phyloP scores from a whole-genome alignment of 2,329 filamentous ascomycete genomes.

The Fusarium pininemorale region DNA sequence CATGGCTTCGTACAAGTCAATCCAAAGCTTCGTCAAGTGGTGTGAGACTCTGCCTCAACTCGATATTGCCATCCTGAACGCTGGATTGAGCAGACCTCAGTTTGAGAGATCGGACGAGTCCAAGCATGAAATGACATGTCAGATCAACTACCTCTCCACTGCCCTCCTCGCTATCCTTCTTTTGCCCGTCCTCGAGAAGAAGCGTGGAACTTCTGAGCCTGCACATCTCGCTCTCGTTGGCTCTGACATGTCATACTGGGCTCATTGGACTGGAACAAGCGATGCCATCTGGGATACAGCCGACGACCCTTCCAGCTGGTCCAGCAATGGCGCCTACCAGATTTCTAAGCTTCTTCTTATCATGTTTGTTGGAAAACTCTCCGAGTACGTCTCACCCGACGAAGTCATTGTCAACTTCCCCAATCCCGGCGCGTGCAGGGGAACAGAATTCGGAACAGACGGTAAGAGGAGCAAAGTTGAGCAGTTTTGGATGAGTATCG shows the following conservation, averaged over 20 bases:
- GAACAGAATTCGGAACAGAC: constrained; percentile 54
- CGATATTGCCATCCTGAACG: constrained; percentile 59
- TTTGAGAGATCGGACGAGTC: constrained; percentile 42
- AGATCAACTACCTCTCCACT: constrained; percentile 53
- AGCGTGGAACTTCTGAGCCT: constrained; percentile 23
- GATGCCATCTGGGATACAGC: constrained; percentile 33
- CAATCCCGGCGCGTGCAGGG: constrained; percentile 56
- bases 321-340: constrained; percentile 21
- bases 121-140: constrained; percentile 54
- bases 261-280: constrained; percentile 33
- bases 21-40: constrained; percentile 52
- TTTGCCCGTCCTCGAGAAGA: constrained; percentile 45
- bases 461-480: constrained; percentile 23
- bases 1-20: constrained; percentile 56
- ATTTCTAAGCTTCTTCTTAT: constrained; percentile 48
- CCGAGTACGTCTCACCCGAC: constrained; percentile 48
- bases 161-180: constrained; percentile 46
- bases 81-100: constrained; percentile 47
- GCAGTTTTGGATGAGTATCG: constrained; percentile 16
- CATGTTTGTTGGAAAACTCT: constrained; percentile 50
- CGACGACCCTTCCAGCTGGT: constrained; percentile 32
- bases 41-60: constrained; percentile 48
- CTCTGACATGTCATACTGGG: constrained; percentile 45
- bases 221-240: constrained; percentile 45
- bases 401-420: constrained; percentile 58